phyloP scores from a whole-genome alignment of 306 rosid species.

The Mimosa pudica region DNA sequence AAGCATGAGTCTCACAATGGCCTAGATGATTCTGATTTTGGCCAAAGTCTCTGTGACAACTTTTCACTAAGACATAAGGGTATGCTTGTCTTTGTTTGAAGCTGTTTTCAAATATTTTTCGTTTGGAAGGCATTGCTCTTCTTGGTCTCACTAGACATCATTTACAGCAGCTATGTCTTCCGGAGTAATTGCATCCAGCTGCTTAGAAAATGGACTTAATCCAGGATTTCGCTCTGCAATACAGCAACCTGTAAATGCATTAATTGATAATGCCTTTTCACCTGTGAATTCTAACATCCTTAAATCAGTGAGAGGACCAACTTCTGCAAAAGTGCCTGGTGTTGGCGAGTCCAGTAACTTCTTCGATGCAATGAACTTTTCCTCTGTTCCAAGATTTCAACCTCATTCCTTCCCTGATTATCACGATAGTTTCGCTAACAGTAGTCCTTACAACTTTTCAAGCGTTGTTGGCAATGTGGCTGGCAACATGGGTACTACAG shows the following conservation, averaged over 20 bases:
- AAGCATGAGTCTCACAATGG: conserved; percentile 53
- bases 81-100: conserved; percentile 37
- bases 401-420: conserved; percentile 71
- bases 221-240: conserved; percentile 56
- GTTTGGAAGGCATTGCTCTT: conserved; percentile 20
- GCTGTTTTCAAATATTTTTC: conserved; percentile 11
- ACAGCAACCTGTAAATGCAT: conserved; percentile 43
- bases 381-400: conserved; percentile 54
- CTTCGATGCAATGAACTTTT: conserved; percentile 49
- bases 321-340: conserved; percentile 45
- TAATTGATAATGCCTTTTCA: conserved; percentile 48
- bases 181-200: conserved; percentile 48
- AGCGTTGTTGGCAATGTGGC: conserved; percentile 43
- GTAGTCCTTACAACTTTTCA: conserved; percentile 47
- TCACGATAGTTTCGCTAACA: conserved; percentile 54
- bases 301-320: conserved; percentile 44
- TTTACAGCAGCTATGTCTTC: conserved; percentile 45
- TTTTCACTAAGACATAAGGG: conserved; percentile 46
- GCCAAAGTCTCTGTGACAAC: conserved; percentile 49
- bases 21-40: conserved; percentile 52
- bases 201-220: conserved; percentile 49
- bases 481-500: conserved; percentile 45
- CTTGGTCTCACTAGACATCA: conserved; percentile 31
- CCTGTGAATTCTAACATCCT: conserved; percentile 53
- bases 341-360: conserved; percentile 45